Evolutionary conservation across 371 early-diverging fungal genomes (phyloP).

Genomic region (Mortierella sp.): DNA sequence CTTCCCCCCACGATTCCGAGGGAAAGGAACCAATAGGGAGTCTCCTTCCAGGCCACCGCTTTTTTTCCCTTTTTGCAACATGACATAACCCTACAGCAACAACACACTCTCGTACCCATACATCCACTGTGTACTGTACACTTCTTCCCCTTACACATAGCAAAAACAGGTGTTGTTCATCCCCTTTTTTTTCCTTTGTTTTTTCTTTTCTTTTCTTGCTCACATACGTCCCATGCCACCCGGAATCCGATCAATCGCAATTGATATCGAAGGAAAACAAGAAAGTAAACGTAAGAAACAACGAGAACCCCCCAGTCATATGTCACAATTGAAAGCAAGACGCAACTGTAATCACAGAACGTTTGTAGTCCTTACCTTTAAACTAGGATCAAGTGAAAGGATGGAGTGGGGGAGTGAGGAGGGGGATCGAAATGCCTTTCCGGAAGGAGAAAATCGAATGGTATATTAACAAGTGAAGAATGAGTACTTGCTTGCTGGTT

Average conservation of each 20-base stretch:
- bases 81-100: conserved; percentile 10
- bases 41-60: conserved; percentile 4
- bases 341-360: background rate
- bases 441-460: background rate
- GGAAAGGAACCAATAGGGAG: conserved; percentile 7
- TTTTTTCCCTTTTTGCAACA: conserved; percentile 3
- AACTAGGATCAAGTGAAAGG: background rate
- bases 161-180: background rate
- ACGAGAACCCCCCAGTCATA: background rate
- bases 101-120: conserved; percentile 1
- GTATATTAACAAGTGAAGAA: background rate
- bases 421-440: conserved; percentile 5
- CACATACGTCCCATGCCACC: background rate
- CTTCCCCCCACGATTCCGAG: conserved; percentile 2
- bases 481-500: background rate
- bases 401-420: background rate
- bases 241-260: conserved; percentile 1
- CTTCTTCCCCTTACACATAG: no score
- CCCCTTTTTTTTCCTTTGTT: background rate
- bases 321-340: background rate
- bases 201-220: background rate
- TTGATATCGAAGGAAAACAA: background rate
- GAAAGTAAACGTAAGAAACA: background rate
- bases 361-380: background rate
- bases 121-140: background rate